Conservation (phyloP, 768 basidiomycete genomes). For the Suillus alpinus region DNA sequence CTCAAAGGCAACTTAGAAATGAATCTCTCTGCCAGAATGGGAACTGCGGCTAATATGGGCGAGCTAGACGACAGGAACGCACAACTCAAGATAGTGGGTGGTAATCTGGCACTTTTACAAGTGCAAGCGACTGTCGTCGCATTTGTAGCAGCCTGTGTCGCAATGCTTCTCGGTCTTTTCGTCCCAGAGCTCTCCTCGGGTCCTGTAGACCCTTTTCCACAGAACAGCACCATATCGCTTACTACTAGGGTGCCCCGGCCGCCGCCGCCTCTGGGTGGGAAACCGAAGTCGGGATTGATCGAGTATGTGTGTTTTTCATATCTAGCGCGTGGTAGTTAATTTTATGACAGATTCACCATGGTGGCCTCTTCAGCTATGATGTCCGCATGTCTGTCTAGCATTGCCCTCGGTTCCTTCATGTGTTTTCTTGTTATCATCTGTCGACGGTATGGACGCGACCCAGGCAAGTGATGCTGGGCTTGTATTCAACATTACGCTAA, state of each 20-base stretch:
- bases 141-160: slow-evolving; percentile 76
- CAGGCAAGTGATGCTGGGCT: slow-evolving; percentile 49
- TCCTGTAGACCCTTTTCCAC: slow-evolving; percentile 2
- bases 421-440: slow-evolving; percentile 78
- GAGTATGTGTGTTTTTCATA: slow-evolving; percentile 30
- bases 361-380: slow-evolving; percentile 78
- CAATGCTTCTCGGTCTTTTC: slow-evolving; percentile 67
- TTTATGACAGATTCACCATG: slow-evolving; percentile 61
- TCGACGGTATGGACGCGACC: slow-evolving; percentile 72
- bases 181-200: slow-evolving; percentile 38
- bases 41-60: slow-evolving; percentile 92
- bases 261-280: slow-evolving; percentile 24
- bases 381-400: slow-evolving; percentile 72
- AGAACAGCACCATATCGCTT: slow-evolving; percentile 14
- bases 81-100: slow-evolving; percentile 66
- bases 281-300: slow-evolving; percentile 35
- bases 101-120: slow-evolving; percentile 85
- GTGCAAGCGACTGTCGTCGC: slow-evolving; percentile 92
- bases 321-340: slow-evolving; percentile 7
- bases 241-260: slow-evolving; percentile 19
- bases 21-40: slow-evolving; percentile 95
- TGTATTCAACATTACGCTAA: not conserved
- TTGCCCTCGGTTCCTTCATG: slow-evolving; percentile 92
- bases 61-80: slow-evolving; percentile 72
- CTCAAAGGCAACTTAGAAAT: slow-evolving; percentile 99